These are phyloP conservation scores for Fusarium sp. DNA, from an alignment of 2,329 filamentous ascomycete species.

Conservation along the genomic window DNA sequence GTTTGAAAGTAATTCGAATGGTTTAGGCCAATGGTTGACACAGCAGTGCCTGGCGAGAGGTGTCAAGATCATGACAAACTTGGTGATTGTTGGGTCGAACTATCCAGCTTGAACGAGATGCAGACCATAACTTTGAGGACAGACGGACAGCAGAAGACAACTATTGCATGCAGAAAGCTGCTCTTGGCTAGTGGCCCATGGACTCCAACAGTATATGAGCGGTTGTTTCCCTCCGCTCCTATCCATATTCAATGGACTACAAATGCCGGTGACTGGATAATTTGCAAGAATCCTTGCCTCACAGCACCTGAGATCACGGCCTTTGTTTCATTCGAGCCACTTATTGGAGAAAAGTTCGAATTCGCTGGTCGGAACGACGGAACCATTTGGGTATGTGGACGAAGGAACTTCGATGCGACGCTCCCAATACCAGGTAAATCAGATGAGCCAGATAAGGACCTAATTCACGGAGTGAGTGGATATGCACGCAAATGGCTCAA, in stretches of 20 bases:
- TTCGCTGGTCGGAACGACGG: background rate
- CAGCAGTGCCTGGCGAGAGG: background rate
- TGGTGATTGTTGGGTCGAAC: accelerated
- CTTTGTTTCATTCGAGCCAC: background rate
- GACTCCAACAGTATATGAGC: background rate
- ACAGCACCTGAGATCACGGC: accelerated
- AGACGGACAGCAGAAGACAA: no score
- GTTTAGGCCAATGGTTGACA: background rate
- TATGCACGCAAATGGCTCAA: background rate
- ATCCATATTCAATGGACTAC: background rate
- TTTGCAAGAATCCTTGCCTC: accelerated
- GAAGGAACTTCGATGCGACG: background rate
- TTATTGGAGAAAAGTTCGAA: background rate
- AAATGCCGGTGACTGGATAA: background rate
- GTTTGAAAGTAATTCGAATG: background rate
- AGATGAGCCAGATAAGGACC: accelerated
- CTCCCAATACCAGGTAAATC: background rate
- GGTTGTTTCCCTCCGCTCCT: background rate
- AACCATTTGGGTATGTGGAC: background rate
- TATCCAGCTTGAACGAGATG: background rate
- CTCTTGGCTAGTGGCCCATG: background rate
- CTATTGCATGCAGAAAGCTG: accelerated
- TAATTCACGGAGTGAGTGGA: accelerated
- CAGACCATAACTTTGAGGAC: background rate
- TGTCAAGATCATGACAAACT: background rate